phyloP scores from a whole-genome alignment of 2,329 filamentous ascomycete genomes.

The Xylogone sp. region DNA sequence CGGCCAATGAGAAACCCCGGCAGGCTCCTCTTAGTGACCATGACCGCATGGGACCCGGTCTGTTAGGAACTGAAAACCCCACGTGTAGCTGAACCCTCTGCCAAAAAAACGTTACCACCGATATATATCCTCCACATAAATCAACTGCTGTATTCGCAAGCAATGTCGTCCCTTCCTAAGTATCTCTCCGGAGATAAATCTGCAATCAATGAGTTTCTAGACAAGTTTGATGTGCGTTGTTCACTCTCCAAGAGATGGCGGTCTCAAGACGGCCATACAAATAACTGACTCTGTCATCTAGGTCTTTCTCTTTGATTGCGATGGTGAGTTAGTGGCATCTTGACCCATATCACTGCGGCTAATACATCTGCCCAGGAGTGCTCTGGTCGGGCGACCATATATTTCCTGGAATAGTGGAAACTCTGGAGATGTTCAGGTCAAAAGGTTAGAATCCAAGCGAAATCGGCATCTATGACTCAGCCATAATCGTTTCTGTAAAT shows the following conservation, averaged over 20 bases:
- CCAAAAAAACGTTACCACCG: neutral
- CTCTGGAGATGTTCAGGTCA: conserved; percentile 74
- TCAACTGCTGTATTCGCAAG: neutral
- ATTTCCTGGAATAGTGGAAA: conserved; percentile 82
- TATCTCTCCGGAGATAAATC: conserved; percentile 76
- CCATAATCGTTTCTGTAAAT: neutral
- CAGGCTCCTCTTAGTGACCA: too few relatives aligned
- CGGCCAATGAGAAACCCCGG: too few relatives aligned
- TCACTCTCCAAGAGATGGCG: conserved; percentile 12
- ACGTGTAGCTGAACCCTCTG: neutral
- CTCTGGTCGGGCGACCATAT: conserved; percentile 94
- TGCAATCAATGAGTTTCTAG: conserved; percentile 78
- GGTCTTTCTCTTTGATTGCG: conserved; percentile 95
- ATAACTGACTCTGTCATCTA: conserved; percentile 34
- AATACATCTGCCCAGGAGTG: conserved; percentile 58
- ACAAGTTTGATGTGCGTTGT: conserved; percentile 82
- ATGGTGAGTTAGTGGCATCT: conserved; percentile 55
- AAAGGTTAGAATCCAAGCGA: conserved; percentile 55
- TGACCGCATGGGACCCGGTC: too few relatives aligned
- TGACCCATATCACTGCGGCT: conserved; percentile 9
- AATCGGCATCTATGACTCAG: neutral
- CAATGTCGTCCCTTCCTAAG: conserved; percentile 35
- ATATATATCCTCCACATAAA: neutral
- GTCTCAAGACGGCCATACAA: conserved; percentile 3
- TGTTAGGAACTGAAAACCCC: neutral